Conservation (phyloP, 208 protist genomes). For the Wallacemonas sp. region DNA sequence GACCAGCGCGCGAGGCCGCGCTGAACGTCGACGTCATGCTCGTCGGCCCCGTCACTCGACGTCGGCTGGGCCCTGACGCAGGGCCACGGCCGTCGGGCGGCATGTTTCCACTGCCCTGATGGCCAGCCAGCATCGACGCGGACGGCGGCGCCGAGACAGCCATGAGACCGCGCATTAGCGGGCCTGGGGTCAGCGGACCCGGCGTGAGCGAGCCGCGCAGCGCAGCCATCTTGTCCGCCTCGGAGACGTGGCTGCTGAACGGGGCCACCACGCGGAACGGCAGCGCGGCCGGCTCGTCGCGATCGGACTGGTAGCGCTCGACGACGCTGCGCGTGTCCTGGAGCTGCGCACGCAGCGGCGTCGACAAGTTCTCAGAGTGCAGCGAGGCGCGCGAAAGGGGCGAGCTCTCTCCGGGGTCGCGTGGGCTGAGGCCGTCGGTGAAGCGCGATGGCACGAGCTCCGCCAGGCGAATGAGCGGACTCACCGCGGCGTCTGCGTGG, state of each 20-base stretch:
- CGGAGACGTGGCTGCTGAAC: not conserved
- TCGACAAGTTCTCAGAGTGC: slow-evolving; percentile 13
- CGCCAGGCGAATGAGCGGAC: slow-evolving; percentile 2
- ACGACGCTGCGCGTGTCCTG: slow-evolving; percentile 18
- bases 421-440: not conserved
- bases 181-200: not conserved
- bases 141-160: too few relatives aligned
- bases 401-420: not conserved
- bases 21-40: not conserved
- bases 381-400: slow-evolving; percentile 4
- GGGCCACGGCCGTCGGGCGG: too few relatives aligned
- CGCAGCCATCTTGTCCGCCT: not conserved
- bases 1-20: not conserved
- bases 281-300: not conserved
- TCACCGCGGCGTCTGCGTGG: too few relatives aligned
- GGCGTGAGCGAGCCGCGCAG: not conserved
- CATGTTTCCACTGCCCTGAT: too few relatives aligned
- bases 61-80: too few relatives aligned
- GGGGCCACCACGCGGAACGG: slow-evolving; percentile 1
- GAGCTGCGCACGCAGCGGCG: slow-evolving; percentile 15
- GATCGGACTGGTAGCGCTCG: slow-evolving; percentile 3
- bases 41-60: too few relatives aligned
- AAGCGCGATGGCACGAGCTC: not conserved
- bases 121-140: too few relatives aligned
- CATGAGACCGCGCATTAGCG: not conserved